Conservation (phyloP, 768 basidiomycete species). For the Hygrocybe coccinea region DNA sequence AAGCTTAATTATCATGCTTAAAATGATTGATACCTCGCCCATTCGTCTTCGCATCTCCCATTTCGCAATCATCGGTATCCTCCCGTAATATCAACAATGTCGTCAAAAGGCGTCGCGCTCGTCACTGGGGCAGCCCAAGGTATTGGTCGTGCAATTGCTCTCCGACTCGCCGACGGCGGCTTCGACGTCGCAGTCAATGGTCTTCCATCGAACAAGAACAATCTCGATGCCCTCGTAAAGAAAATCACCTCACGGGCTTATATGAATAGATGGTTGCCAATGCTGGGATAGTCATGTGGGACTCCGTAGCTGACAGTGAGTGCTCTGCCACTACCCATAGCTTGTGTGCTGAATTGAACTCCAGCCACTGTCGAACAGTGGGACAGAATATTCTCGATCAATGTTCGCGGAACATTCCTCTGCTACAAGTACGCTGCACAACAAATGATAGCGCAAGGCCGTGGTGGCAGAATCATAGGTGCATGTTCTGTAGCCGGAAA, state of each 20-base stretch:
- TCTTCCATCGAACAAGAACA: conserved; percentile 15
- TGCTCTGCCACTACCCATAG: not conserved
- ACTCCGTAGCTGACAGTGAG: conserved; percentile 18
- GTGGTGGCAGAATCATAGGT: conserved; percentile 50
- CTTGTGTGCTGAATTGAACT: not conserved
- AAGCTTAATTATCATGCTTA: too few relatives aligned
- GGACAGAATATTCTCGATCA: conserved; percentile 45
- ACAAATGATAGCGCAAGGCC: conserved; percentile 53
- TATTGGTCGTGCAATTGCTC: conserved; percentile 31
- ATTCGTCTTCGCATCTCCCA: too few relatives aligned
- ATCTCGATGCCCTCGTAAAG: conserved; percentile 18
- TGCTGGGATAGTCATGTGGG: conserved; percentile 21
- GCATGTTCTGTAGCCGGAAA: conserved; percentile 26
- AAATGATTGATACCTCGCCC: too few relatives aligned
- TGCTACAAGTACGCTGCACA: conserved; percentile 63
- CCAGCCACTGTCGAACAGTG: conserved; percentile 34
- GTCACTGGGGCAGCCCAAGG: conserved; percentile 37
- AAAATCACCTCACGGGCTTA: conserved; percentile 22
- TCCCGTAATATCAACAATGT: too few relatives aligned
- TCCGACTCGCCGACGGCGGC: conserved; percentile 31
- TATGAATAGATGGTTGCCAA: conserved; percentile 31
- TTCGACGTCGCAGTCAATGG: conserved; percentile 30
- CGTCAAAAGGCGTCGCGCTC: conserved; percentile 27
- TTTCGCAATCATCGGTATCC: too few relatives aligned
- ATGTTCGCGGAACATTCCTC: conserved; percentile 53